These are phyloP conservation scores for Trichoderma cornu-damae DNA, from an alignment of 2,329 filamentous ascomycete genomes.

Conservation along the genomic window DNA sequence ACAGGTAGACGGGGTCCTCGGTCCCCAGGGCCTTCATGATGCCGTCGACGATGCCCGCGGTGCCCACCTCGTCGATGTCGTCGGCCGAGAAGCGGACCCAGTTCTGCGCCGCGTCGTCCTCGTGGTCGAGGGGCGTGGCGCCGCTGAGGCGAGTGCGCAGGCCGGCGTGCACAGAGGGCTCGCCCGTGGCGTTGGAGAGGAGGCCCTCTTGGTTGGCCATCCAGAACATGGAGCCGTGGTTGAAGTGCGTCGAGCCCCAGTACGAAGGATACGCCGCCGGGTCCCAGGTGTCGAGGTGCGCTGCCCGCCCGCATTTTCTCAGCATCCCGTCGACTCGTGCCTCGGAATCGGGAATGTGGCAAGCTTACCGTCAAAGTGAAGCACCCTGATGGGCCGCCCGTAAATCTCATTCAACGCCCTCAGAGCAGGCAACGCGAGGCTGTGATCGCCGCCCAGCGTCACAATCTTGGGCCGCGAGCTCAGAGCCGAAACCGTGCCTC, in stretches of 20 bases:
- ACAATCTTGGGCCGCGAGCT: conserved; percentile 52
- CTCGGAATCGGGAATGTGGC: no score
- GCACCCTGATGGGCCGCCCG: conserved; percentile 58
- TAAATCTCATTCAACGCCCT: conserved; percentile 60
- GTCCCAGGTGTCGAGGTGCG: conserved; percentile 81
- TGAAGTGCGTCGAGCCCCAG: conserved; percentile 64
- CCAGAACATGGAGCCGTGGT: conserved; percentile 90
- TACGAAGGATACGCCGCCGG: conserved; percentile 56
- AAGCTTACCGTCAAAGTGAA: conserved; percentile 63
- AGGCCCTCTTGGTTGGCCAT: conserved; percentile 76
- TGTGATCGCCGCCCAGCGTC: conserved; percentile 70
- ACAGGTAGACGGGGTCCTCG: conserved; percentile 72
- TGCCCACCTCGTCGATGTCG: conserved; percentile 80
- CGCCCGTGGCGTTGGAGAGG: conserved; percentile 63
- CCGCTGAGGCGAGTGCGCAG: conserved; percentile 71
- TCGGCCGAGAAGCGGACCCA: conserved; percentile 76
- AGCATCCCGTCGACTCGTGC: no score
- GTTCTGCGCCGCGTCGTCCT: conserved; percentile 67
- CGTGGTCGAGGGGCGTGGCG: conserved; percentile 60
- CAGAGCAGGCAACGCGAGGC: conserved; percentile 63
- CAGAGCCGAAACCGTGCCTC: conserved; percentile 35
- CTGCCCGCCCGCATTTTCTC: conserved; percentile 25
- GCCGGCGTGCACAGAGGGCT: conserved; percentile 75
- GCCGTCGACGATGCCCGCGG: conserved; percentile 60
- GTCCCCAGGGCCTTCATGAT: conserved; percentile 71